Evolutionary conservation across 371 early-diverging fungal species (phyloP).

Genomic region (Nematocida minor): DNA sequence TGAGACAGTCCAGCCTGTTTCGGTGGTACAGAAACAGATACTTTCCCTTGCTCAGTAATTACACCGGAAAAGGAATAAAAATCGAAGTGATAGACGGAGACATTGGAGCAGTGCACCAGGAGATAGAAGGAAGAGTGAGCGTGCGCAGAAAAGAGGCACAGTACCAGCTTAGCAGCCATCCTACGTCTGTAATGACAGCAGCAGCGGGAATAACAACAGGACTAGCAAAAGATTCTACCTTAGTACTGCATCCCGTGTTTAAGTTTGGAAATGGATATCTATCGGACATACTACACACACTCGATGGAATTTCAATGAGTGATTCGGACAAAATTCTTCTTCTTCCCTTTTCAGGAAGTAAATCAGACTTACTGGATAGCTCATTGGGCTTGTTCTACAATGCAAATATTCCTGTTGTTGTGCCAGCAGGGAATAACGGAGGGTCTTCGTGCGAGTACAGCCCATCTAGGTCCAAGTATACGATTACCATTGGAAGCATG

Average conservation of each 20-base stretch:
- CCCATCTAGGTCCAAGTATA: constrained; percentile 56
- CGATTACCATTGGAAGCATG: constrained; percentile 56
- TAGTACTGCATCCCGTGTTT: constrained; percentile 55
- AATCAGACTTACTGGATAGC: constrained; percentile 50
- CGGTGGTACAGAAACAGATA: constrained; percentile 38
- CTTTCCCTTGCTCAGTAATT: neutral
- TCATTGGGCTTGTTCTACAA: constrained; percentile 34
- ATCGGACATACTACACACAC: constrained; percentile 50
- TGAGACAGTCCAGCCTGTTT: constrained; percentile 24
- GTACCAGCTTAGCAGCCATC: neutral
- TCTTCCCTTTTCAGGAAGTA: constrained; percentile 58
- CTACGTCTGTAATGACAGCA: constrained; percentile 49
- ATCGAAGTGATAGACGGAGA: constrained; percentile 57
- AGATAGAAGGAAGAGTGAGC: constrained; percentile 36
- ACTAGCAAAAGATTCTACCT: constrained; percentile 52
- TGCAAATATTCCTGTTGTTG: constrained; percentile 51
- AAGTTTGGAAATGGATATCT: constrained; percentile 47
- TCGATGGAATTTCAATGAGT: constrained; percentile 50
- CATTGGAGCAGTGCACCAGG: constrained; percentile 8
- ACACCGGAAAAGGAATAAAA: constrained; percentile 56
- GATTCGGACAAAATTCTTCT: constrained; percentile 36
- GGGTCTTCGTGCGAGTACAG: constrained; percentile 58
- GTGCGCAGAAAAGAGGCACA: neutral
- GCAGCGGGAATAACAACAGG: constrained; percentile 44
- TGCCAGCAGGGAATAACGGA: constrained; percentile 58